A percentile compares a stretch with the other conserved stretches of the same genome.
Conservation (phyloP, 73 alveolate genomes). For the Loxodes magnus region DNA sequence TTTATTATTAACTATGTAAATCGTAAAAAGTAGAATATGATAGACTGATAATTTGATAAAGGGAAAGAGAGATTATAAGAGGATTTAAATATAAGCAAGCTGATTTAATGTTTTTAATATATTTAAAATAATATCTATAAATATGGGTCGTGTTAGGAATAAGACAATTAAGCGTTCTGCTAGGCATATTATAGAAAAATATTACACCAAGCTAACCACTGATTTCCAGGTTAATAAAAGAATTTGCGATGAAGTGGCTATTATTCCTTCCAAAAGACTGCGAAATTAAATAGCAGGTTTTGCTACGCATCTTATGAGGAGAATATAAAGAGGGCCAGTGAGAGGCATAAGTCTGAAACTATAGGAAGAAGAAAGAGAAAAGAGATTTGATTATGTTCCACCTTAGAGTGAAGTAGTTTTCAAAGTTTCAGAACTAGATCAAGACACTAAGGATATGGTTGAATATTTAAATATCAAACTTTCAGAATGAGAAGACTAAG, state of each 20-base stretch:
- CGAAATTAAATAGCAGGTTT: slow-evolving; percentile 88
- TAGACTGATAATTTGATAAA: no score
- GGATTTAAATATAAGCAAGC: no score
- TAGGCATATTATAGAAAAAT: slow-evolving; percentile 81
- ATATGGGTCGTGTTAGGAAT: slow-evolving; percentile 95
- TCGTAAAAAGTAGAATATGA: no score
- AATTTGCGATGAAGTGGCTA: slow-evolving; percentile 87
- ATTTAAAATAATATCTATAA: no score
- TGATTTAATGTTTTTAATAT: no score
- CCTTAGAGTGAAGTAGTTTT: no score
- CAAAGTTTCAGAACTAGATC: no score
- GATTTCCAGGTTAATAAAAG: slow-evolving; percentile 95
- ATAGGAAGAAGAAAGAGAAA: slow-evolving; percentile 50
- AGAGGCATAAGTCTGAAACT: slow-evolving; percentile 91
- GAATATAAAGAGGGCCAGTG: slow-evolving; percentile 96
- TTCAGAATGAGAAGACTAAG: no score
- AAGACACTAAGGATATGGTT: no score
- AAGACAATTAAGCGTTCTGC: slow-evolving; percentile 96
- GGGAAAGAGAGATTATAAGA: no score
- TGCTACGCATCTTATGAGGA: slow-evolving; percentile 90
- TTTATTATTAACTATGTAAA: no score
- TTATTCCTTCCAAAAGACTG: slow-evolving; percentile 86
- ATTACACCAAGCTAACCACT: slow-evolving; percentile 81
- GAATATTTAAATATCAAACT: no score
- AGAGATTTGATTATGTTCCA: slow-evolving; percentile 32